Percentiles rank a stretch among this genome's conserved stretches.
Evolutionary conservation across 805 yeast species (phyloP).

Genomic region (Barnettozyma sucrosica): DNA sequence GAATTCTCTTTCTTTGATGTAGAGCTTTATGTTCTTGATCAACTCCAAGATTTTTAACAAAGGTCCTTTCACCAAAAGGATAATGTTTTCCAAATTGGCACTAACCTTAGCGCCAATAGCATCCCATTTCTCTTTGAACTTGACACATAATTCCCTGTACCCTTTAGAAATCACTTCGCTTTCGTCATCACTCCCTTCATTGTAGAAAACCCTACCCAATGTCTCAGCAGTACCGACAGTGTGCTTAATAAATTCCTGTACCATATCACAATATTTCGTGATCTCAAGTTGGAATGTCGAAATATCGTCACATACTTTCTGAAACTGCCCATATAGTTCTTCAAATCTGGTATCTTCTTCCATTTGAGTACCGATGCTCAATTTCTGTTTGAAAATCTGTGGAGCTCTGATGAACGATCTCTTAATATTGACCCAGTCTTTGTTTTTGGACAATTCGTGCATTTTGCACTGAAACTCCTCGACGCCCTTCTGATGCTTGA

Average conservation of each 20-base stretch:
- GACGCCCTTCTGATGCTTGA: background rate
- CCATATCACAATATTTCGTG: conserved; percentile 3
- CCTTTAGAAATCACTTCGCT: conserved; percentile 5
- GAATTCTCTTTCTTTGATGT: conserved; percentile 28
- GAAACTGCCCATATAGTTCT: conserved; percentile 1
- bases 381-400: conserved; percentile 78
- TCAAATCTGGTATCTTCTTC: conserved; percentile 42
- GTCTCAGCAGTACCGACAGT: conserved; percentile 5
- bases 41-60: conserved; percentile 11
- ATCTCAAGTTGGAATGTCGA: conserved; percentile 15
- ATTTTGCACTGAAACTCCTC: conserved; percentile 20
- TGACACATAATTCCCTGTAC: conserved; percentile 5
- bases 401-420: conserved; percentile 84
- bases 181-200: conserved; percentile 2
- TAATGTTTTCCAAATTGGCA: conserved; percentile 24
- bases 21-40: conserved; percentile 26
- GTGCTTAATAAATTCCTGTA: conserved; percentile 7
- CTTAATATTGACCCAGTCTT: conserved; percentile 38
- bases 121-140: conserved; percentile 10
- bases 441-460: conserved; percentile 22
- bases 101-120: conserved; percentile 2
- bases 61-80: conserved; percentile 22
- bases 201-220: conserved; percentile 10
- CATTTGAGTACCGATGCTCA: conserved; percentile 62
- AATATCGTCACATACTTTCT: conserved; percentile 1